phyloP scores from a whole-genome alignment of 768 basidiomycete species.

The Auricularia sp. region DNA sequence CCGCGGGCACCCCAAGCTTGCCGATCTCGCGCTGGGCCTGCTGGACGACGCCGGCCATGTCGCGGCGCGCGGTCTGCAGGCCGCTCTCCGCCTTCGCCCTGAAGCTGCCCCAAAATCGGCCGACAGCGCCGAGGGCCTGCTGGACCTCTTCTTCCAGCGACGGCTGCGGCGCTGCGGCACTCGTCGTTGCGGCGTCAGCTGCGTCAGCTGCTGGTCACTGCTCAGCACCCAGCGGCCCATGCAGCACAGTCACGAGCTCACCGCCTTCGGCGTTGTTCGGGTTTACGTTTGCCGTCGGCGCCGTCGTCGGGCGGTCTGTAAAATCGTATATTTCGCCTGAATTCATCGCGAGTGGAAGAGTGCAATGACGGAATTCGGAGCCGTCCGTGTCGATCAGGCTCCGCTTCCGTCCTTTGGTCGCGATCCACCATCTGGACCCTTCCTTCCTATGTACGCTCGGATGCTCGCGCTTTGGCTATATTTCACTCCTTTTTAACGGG shows the following conservation, averaged over 20 bases:
- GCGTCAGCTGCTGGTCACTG: neutral
- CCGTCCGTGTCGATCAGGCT: neutral
- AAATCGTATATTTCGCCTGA: constrained; percentile 65
- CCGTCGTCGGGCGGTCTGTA: constrained; percentile 15
- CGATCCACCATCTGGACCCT: too few species aligned
- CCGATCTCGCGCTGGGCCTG: constrained; percentile 73
- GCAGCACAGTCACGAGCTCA: too few species aligned
- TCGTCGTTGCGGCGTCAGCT: constrained; percentile 30
- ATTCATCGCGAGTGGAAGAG: constrained; percentile 40
- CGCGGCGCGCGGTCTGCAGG: too few species aligned
- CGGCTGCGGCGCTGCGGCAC: constrained; percentile 42
- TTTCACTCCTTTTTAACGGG: too few species aligned
- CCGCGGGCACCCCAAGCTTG: constrained; percentile 31
- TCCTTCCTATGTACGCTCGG: too few species aligned
- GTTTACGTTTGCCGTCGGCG: neutral
- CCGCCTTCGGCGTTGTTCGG: too few species aligned
- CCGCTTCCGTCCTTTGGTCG: too few species aligned
- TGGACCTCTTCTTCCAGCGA: constrained; percentile 18
- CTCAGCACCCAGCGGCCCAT: too few species aligned
- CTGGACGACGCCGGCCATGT: constrained; percentile 73
- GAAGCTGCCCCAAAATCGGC: too few species aligned
- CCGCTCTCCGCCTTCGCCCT: too few species aligned
- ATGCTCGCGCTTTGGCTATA: neutral
- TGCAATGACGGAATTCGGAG: neutral
- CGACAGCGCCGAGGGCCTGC: too few species aligned